These are phyloP conservation scores for Aristolochia fimbriata DNA, from an alignment of 164 flowering plant species.

Conservation along the genomic window DNA sequence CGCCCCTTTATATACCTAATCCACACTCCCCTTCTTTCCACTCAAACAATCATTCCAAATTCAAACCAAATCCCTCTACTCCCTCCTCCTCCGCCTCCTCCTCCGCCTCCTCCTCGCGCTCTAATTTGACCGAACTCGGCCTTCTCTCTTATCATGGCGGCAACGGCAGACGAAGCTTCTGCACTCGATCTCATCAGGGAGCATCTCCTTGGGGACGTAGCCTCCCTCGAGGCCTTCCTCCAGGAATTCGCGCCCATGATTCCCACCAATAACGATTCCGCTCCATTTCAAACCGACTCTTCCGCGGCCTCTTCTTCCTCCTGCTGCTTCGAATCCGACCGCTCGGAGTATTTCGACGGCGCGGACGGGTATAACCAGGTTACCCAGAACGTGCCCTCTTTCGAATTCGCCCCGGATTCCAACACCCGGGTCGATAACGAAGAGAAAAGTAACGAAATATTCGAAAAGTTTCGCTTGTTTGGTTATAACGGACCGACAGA, in stretches of 20 bases:
- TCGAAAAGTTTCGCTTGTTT: no score
- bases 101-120: background rate
- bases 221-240: background rate
- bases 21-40: slow-evolving; percentile 1
- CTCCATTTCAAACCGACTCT: no score
- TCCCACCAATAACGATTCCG: background rate
- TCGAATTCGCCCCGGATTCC: background rate
- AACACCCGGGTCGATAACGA: background rate
- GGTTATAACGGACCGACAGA: no score
- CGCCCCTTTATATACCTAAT: background rate
- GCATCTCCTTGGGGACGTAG: slow-evolving; percentile 26
- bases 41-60: slow-evolving; percentile 2
- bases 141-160: slow-evolving; percentile 21
- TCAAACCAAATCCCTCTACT: background rate
- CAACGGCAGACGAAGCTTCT: slow-evolving; percentile 19
- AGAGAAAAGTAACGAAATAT: no score
- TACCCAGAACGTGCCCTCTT: background rate
- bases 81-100: background rate
- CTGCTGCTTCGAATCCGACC: no score
- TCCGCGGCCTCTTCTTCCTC: background rate
- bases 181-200: slow-evolving; percentile 26
- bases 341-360: no score
- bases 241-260: background rate
- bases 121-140: background rate
- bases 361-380: background rate